Base-by-base conservation (phyloP, 2,329 filamentous ascomycete species). In the Aspergillus arachidicola region DNA sequence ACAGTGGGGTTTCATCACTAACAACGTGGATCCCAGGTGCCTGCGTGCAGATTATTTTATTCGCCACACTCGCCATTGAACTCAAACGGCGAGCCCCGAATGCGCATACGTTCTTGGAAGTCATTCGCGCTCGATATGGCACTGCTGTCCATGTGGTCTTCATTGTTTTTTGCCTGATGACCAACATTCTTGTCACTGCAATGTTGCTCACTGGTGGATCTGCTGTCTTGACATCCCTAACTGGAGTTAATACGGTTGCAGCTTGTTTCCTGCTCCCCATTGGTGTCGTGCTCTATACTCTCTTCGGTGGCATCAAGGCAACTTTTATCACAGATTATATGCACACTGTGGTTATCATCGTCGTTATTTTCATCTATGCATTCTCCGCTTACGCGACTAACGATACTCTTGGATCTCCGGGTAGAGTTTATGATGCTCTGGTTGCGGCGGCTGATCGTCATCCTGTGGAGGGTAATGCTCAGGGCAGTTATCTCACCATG, bases 401-500 rank as follows among this genome's bases (percentile, higher is more conserved):
- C 23, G 85, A 86, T 1, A 79, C 86, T 6, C 83, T 96, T 0
- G 93, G 93, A 30, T 93, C 89, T 1, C 93, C 93, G 0, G 80
- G 85, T 0, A 87, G 85, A 45, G 91, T 97, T 1, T 97, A 92
- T 71, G 93, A 96, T 70, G 84, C 91, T 1, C 82, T 97, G 3
- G 84, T 90, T 0, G 82, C 89, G 53, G 92, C 92, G 0, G 86
- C 91, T 0, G 77, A 84, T 4, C 76, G 80, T 6, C 91, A 95
- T 68, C 93, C 93, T 0, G 90, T 96, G 1, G 85, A 86, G 0
- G 93, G 93, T 10, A 97, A 97, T 75, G 85, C 88, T 0, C 85
- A 88, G 9, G 93, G 93, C 16, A 93, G 89, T 71, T 97, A 96
- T 70, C 81, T 97, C 19, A 97, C 93, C 0, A 96, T 97, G 93